phyloP scores from a whole-genome alignment of 2,329 filamentous ascomycete genomes.

The Macrophomina tecta region DNA sequence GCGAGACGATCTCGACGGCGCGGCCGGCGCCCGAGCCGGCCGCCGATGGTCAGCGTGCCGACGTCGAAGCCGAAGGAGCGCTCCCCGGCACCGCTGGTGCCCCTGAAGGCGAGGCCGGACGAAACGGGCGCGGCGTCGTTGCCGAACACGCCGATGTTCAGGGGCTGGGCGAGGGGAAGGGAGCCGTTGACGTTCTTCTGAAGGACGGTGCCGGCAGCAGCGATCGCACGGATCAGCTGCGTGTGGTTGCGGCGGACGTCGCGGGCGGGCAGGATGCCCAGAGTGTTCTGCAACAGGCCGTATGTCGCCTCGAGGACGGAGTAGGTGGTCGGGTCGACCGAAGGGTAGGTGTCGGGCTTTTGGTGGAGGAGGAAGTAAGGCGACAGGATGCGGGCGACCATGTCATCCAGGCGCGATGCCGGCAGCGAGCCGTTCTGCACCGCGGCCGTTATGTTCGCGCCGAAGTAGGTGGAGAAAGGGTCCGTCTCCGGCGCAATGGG shows the following conservation, averaged over 20 bases:
- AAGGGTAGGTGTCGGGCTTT: conserved; percentile 44
- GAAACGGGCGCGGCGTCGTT: conserved; percentile 56
- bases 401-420: conserved; percentile 52
- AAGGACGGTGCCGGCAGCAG: conserved; percentile 50
- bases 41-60: conserved; percentile 51
- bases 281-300: conserved; percentile 26
- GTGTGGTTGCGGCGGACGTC: conserved; percentile 44
- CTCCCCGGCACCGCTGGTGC: too few relatives aligned
- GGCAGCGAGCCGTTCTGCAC: conserved; percentile 50
- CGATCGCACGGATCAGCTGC: conserved; percentile 47
- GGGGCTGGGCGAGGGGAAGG: conserved; percentile 60
- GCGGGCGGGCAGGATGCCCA: conserved; percentile 28
- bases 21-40: conserved; percentile 49
- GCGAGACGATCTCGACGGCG: conserved; percentile 46
- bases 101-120: conserved; percentile 47
- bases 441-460: conserved; percentile 43
- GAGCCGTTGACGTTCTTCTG: conserved; percentile 57
- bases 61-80: conserved; percentile 39
- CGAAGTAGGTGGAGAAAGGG: conserved; percentile 28
- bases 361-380: conserved; percentile 53
- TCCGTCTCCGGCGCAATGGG: neutral
- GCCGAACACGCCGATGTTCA: conserved; percentile 56
- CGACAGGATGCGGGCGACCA: conserved; percentile 53
- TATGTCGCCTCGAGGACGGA: conserved; percentile 39
- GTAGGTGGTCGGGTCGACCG: conserved; percentile 37